A percentile compares a stretch with the other conserved stretches of the same genome.
phyloP scores from a whole-genome alignment of 495 filamentous ascomycete species.

The Glutinoglossum americanum region DNA sequence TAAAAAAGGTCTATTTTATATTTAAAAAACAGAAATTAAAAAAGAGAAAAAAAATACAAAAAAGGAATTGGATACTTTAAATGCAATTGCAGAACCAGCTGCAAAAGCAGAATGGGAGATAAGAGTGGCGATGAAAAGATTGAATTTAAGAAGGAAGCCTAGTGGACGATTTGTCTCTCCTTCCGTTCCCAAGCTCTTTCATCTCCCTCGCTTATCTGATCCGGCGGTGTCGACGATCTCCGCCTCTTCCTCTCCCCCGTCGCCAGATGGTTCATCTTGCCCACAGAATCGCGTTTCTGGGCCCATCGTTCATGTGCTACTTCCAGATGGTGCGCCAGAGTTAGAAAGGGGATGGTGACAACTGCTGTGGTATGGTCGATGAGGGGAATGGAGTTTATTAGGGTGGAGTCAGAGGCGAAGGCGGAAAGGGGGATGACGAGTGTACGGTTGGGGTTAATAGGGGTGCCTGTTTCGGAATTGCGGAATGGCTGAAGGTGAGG shows the following conservation, averaged over 20 bases:
- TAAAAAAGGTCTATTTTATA: constrained; percentile 5
- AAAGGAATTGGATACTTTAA: background rate
- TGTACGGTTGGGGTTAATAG: background rate
- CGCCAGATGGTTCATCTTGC: background rate
- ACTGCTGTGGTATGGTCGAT: background rate
- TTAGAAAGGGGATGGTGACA: background rate
- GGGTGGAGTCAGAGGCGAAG: background rate
- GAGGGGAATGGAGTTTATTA: background rate
- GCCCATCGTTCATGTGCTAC: background rate
- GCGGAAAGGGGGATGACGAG: background rate
- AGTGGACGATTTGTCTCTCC: background rate
- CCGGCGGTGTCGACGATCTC: background rate
- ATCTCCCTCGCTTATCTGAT: background rate
- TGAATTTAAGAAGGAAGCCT: background rate
- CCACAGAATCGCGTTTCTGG: background rate
- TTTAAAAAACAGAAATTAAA: background rate
- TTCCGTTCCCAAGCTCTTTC: background rate
- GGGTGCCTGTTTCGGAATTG: background rate
- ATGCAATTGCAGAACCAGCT: background rate
- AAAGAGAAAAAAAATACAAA: background rate
- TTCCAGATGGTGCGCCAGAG: background rate
- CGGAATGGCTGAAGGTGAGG: background rate
- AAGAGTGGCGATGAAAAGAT: background rate
- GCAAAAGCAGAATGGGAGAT: background rate
- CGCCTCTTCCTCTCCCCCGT: background rate